These are phyloP conservation scores for Arthrobotrys conoides DNA, from an alignment of 2,329 filamentous ascomycete genomes.

Conservation along the genomic window DNA sequence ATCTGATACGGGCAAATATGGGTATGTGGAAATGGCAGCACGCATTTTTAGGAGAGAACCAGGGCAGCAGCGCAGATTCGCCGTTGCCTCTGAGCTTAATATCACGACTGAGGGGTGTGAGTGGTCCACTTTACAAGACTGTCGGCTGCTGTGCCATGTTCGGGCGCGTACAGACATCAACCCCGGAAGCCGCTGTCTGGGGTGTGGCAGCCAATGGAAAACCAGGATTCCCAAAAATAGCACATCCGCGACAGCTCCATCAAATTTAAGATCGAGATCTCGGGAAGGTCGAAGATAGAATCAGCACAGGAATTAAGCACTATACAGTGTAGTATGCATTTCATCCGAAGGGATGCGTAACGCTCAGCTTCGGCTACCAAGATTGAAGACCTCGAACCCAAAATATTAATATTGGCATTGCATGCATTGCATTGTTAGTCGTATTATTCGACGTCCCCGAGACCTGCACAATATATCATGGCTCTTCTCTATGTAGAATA, in stretches of 20 bases:
- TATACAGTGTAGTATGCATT: neutral
- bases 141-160: conserved; percentile 49
- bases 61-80: conserved; percentile 56
- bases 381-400: conserved; percentile 2
- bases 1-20: conserved; percentile 58
- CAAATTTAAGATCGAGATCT: conserved; percentile 28
- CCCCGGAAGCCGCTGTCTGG: conserved; percentile 55
- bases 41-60: conserved; percentile 46
- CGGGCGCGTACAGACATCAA: conserved; percentile 52
- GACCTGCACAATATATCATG: conserved; percentile 1
- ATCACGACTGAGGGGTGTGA: conserved; percentile 36
- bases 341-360: conserved; percentile 34
- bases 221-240: conserved; percentile 58
- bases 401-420: too few species aligned
- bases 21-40: conserved; percentile 44
- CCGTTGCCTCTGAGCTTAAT: conserved; percentile 37
- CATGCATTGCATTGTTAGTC: neutral
- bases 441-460: neutral
- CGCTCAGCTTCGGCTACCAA: conserved; percentile 33
- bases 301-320: conserved; percentile 10
- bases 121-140: conserved; percentile 34
- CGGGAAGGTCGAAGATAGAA: conserved; percentile 11
- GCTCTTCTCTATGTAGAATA: neutral
- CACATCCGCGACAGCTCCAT: conserved; percentile 37
- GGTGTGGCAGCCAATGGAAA: conserved; percentile 44